Conservation (phyloP, 148 eudicot species). For the Heliosperma pusillum region DNA sequence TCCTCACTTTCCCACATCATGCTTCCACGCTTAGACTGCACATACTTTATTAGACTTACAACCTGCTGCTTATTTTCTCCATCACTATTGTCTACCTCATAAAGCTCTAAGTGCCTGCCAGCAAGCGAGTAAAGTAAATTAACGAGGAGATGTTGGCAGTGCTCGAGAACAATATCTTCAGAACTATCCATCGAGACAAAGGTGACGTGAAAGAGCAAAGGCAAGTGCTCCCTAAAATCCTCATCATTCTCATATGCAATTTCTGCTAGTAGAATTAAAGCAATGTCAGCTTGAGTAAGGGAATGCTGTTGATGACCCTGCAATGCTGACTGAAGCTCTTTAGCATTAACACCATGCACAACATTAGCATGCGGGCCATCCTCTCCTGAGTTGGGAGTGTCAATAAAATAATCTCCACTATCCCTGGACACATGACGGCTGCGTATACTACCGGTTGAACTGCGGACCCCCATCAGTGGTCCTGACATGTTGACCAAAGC, state of each 20-base stretch:
- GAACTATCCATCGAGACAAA: constrained; percentile 99
- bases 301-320: constrained; percentile 99
- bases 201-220: constrained; percentile 89
- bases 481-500: constrained; percentile 95
- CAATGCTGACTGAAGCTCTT: constrained; percentile 95
- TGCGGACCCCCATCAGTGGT: constrained; percentile 92
- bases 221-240: constrained; percentile 93
- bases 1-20: constrained; percentile 99
- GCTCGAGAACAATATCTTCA: constrained; percentile 96
- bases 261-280: constrained; percentile 91
- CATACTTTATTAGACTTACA: constrained; percentile 92
- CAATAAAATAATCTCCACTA: constrained; percentile 94
- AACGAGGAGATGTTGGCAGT: constrained; percentile 95
- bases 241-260: constrained; percentile 98
- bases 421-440: constrained; percentile 98
- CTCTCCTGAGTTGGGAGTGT: constrained; percentile 95
- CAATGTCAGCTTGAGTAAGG: constrained; percentile 94
- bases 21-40: constrained; percentile 94
- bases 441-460: constrained; percentile 91
- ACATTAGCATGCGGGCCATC: constrained; percentile 66
- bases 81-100: constrained; percentile 87
- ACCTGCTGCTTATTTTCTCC: constrained; percentile 99
- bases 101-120: constrained; percentile 93
- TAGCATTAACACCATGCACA: constrained; percentile 78
- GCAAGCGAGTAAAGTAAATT: constrained; percentile 91